Percentiles rank a stretch among this genome's conserved stretches.
Conservation (phyloP, 2,329 filamentous ascomycete genomes). For the Aureobasidium sp. region DNA sequence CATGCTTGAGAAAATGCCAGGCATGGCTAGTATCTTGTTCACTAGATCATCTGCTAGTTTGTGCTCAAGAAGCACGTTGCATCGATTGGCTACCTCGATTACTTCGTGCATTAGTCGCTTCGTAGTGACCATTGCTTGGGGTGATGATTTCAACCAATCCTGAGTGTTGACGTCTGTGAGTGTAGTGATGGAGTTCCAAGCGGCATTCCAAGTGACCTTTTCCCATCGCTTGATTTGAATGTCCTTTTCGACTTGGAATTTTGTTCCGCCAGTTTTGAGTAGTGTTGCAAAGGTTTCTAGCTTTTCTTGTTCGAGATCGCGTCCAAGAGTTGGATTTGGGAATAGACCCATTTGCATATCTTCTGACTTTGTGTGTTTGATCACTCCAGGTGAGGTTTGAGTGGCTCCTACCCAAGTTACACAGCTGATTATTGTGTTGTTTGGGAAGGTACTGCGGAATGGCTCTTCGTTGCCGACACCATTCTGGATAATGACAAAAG, state of each 20-base stretch:
- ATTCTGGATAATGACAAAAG: conserved; percentile 57
- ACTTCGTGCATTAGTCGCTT: conserved; percentile 38
- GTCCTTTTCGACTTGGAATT: conserved; percentile 44
- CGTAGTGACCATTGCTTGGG: conserved; percentile 34
- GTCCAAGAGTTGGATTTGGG: conserved; percentile 30
- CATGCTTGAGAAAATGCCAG: conserved; percentile 39
- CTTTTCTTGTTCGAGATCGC: conserved; percentile 28
- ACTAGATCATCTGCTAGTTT: conserved; percentile 34
- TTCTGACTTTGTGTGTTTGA: conserved; percentile 47
- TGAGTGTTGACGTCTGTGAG: conserved; percentile 38
- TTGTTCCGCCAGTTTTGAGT: conserved; percentile 37
- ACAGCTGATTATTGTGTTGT: conserved; percentile 48
- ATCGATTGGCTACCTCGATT: conserved; percentile 34
- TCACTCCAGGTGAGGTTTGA: conserved; percentile 43
- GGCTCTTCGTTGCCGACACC: conserved; percentile 55
- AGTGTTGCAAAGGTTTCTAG: conserved; percentile 39
- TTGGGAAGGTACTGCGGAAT: conserved; percentile 43
- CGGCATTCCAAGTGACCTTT: conserved; percentile 54
- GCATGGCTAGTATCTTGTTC: conserved; percentile 33
- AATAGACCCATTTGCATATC: conserved; percentile 51
- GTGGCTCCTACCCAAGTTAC: conserved; percentile 50
- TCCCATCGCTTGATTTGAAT: conserved; percentile 53
- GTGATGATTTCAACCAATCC: conserved; percentile 35
- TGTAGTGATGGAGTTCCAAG: conserved; percentile 52
- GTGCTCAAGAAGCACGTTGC: conserved; percentile 33